phyloP scores from a whole-genome alignment of 768 basidiomycete species.

The Lentinula sp. region DNA sequence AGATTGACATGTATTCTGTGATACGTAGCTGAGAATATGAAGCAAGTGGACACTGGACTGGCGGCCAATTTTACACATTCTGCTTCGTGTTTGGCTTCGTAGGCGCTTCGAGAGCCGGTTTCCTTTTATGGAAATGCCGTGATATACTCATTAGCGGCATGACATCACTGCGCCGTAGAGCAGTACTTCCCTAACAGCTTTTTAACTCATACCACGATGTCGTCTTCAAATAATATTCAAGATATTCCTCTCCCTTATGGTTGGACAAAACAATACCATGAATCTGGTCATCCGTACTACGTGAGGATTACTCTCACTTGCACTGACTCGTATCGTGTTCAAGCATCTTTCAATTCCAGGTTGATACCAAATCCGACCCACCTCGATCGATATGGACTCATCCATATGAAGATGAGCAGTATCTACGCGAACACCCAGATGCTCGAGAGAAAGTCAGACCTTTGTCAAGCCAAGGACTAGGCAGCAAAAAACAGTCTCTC shows the following conservation, averaged over 20 bases:
- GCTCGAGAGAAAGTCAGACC: slow-evolving; percentile 27
- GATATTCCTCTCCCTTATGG: slow-evolving; percentile 36
- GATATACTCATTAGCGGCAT: neutral
- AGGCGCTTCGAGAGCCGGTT: too few relatives aligned
- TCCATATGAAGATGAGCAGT: slow-evolving; percentile 65
- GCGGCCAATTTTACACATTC: too few relatives aligned
- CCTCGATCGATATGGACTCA: slow-evolving; percentile 69
- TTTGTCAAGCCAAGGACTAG: neutral
- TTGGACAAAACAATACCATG: slow-evolving; percentile 39
- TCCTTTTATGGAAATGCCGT: too few relatives aligned
- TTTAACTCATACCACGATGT: slow-evolving; percentile 13
- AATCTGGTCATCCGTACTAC: slow-evolving; percentile 34
- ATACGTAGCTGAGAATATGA: too few relatives aligned
- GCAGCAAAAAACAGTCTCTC: neutral
- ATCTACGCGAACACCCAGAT: slow-evolving; percentile 49
- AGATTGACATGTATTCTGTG: neutral
- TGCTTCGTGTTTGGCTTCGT: too few relatives aligned
- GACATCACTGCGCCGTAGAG: neutral
- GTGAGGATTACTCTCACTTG: slow-evolving; percentile 18
- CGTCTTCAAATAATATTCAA: slow-evolving; percentile 11
- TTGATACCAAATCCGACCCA: slow-evolving; percentile 57
- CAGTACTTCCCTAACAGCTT: neutral
- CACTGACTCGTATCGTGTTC: neutral
- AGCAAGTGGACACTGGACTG: too few relatives aligned
- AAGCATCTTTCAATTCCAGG: slow-evolving; percentile 25